Percentiles rank a stretch among this genome's conserved stretches.
These are phyloP conservation scores for Cladophialophora carrionii DNA, from an alignment of 2,329 filamentous ascomycete species.

Conservation along the genomic window DNA sequence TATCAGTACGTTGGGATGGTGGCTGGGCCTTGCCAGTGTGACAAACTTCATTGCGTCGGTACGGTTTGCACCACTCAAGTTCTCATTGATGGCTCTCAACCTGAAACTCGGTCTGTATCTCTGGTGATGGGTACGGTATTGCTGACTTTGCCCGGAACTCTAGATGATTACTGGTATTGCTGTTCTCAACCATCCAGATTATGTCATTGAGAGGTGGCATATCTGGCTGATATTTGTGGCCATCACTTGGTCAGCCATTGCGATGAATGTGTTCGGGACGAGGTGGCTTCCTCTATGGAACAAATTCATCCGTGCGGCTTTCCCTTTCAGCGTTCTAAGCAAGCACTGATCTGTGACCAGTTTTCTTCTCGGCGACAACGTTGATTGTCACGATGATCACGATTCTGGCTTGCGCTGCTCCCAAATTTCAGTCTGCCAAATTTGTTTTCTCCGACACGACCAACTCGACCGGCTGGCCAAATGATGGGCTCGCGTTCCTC, in stretches of 20 bases:
- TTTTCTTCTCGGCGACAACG: slow-evolving; percentile 20
- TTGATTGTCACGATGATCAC: slow-evolving; percentile 38
- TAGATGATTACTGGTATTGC: slow-evolving; percentile 27
- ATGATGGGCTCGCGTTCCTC: slow-evolving; percentile 37
- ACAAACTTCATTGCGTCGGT: slow-evolving; percentile 26
- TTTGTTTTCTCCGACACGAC: slow-evolving; percentile 47
- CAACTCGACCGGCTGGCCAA: slow-evolving; percentile 48
- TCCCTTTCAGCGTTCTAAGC: neutral
- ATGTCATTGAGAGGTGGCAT: slow-evolving; percentile 24
- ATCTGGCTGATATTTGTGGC: slow-evolving; percentile 27
- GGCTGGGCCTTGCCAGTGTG: slow-evolving; percentile 26
- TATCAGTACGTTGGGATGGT: slow-evolving; percentile 30
- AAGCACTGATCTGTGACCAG: slow-evolving; percentile 9
- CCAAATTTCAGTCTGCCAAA: slow-evolving; percentile 20
- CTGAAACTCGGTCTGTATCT: neutral
- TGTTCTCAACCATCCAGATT: slow-evolving; percentile 18
- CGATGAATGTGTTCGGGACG: slow-evolving; percentile 21
- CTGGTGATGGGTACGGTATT: neutral
- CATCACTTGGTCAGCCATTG: slow-evolving; percentile 23
- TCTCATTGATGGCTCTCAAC: neutral
- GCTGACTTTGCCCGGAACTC: neutral
- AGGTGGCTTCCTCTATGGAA: slow-evolving; percentile 23
- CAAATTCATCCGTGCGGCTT: slow-evolving; percentile 21
- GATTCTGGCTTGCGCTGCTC: slow-evolving; percentile 29
- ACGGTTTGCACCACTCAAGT: neutral